Base-by-base conservation (phyloP, 1,139 yeast genomes). In the Debaryomyces coudertii region DNA sequence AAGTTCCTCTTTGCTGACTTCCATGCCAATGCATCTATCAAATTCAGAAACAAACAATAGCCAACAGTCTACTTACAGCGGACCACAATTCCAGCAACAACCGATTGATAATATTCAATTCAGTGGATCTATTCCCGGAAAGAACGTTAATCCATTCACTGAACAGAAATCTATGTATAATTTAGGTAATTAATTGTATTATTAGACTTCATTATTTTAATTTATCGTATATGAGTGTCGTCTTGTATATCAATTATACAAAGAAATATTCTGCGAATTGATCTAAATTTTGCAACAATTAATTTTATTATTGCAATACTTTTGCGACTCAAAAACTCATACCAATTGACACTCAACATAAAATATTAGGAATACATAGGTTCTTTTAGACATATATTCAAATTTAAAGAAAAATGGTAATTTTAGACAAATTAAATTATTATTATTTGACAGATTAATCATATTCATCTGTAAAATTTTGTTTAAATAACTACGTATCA, bases 181-280 rank as follows among this genome's bases (percentile, higher is more conserved):
- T 33, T 15, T 33, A 15, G 20, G 8, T 33, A 15, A 33, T 33
- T 15, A 12, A n/a, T 30, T 27, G n/a, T 30, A 30, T 30, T 30
- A 30, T n/a, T n/a, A n/a, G n/a, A 20, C 22, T 20, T 20, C 22
- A 20, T 20, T 20, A 20, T 20, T 20, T 20, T 20, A 20, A n/a
- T n/a, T n/a, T n/a, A n/a, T n/a, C n/a, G n/a, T n/a, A n/a, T n/a
- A n/a, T n/a, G n/a, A n/a, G n/a, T n/a, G n/a, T n/a, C n/a, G n/a
- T n/a, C n/a, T n/a, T n/a, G n/a, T n/a, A n/a, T n/a, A n/a, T n/a
- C n/a, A n/a, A n/a, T n/a, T n/a, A n/a, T n/a, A n/a, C n/a, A n/a
- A n/a, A n/a, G n/a, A n/a, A n/a, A n/a, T n/a, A 16, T 23, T 4
- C 16, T 36, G 40, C 40, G 40, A 23, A 20, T 36, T 20, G n/a